These are phyloP conservation scores for Ustilago curta DNA, from an alignment of 1,284 basidiomycete species.

Conservation along the genomic window DNA sequence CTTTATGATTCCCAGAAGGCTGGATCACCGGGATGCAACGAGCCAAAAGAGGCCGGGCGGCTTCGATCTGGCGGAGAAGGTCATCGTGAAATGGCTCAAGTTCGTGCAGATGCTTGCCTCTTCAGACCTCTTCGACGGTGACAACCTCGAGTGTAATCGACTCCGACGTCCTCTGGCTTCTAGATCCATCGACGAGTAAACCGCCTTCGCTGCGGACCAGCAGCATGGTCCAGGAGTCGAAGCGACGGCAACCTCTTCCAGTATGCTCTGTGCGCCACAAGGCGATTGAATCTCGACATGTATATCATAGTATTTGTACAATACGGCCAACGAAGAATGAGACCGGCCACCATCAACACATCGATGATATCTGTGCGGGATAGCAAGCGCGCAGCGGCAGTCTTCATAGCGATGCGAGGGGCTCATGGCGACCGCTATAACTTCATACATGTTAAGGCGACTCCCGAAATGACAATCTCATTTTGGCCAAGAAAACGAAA, in stretches of 20 bases:
- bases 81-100: conserved; percentile 42
- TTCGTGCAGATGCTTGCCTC: conserved; percentile 27
- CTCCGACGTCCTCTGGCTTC: no score
- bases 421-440: no score
- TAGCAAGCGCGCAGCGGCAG: neutral
- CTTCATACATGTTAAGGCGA: no score
- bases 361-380: neutral
- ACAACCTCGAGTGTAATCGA: no score
- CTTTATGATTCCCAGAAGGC: conserved; percentile 44
- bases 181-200: no score
- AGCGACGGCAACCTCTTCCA: no score
- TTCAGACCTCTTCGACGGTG: neutral
- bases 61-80: conserved; percentile 18
- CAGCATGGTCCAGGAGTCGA: no score
- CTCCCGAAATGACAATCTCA: no score
- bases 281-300: neutral
- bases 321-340: neutral
- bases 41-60: conserved; percentile 8
- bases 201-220: no score
- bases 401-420: conserved; percentile 1
- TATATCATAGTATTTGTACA: neutral
- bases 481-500: neutral
- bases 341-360: neutral
- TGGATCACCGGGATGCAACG: neutral
- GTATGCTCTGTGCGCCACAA: no score